These are phyloP conservation scores for Acacia acuminata DNA, from an alignment of 306 rosid species.

Conservation along the genomic window DNA sequence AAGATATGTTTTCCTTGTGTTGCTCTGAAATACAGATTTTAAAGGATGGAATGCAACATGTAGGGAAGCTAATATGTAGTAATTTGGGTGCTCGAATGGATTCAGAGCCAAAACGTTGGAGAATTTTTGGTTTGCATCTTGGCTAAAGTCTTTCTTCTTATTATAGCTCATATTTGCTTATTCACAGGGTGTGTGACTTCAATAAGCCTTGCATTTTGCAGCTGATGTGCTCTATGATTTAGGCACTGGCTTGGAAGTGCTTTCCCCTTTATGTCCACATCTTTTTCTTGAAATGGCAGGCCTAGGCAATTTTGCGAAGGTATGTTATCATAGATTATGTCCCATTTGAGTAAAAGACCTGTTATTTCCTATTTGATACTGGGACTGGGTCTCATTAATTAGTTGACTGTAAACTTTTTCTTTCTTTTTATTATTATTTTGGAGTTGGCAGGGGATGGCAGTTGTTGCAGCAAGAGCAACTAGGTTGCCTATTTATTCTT, in stretches of 20 bases:
- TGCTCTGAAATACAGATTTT: conserved; percentile 55
- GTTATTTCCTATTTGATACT: neutral
- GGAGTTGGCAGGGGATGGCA: conserved; percentile 84
- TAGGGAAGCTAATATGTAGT: conserved; percentile 88
- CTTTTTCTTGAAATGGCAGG: conserved; percentile 97
- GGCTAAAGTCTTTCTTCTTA: neutral
- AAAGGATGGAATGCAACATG: conserved; percentile 98
- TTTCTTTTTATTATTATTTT: conserved; percentile 12
- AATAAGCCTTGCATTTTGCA: conserved; percentile 45
- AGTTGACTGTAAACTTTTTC: conserved; percentile 13
- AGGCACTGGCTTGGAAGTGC: conserved; percentile 92
- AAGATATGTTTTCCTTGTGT: conserved; percentile 1
- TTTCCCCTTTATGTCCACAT: conserved; percentile 95
- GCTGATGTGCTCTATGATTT: conserved; percentile 92
- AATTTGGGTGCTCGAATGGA: conserved; percentile 98
- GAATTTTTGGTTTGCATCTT: conserved; percentile 72
- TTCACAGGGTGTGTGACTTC: conserved; percentile 35
- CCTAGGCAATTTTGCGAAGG: conserved; percentile 93
- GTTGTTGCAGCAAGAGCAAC: conserved; percentile 99
- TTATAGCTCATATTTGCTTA: conserved; percentile 1
- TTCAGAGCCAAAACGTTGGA: conserved; percentile 94
- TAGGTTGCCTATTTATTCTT: conserved; percentile 96
- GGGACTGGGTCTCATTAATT: neutral
- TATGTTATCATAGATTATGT: conserved; percentile 17
- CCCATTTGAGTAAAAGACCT: neutral